phyloP scores from a whole-genome alignment of 345 rosid genomes.

The Camelina laxa region DNA sequence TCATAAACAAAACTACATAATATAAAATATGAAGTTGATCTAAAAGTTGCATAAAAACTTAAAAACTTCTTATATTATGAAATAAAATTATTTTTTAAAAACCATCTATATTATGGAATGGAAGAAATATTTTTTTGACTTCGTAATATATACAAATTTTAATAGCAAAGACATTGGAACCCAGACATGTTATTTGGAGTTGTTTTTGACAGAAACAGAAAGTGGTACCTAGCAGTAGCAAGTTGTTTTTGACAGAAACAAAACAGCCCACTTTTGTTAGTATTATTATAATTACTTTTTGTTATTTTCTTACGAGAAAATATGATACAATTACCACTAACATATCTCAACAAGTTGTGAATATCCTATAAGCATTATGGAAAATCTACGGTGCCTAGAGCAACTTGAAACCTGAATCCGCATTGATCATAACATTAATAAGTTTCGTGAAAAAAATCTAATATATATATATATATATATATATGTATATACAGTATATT shows the following conservation, averaged over 20 bases:
- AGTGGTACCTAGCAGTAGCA: not conserved
- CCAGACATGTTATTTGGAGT: not conserved
- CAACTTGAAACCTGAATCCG: constrained; percentile 18
- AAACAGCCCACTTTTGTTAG: constrained; percentile 15
- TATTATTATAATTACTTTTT: no score
- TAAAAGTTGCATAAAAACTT: no score
- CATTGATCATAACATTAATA: not conserved
- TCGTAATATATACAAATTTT: not conserved
- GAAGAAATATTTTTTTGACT: not conserved
- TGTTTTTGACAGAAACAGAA: not conserved
- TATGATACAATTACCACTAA: not conserved
- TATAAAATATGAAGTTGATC: no score
- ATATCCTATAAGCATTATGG: not conserved
- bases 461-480: no score
- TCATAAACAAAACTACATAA: no score
- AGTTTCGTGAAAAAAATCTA: not conserved
- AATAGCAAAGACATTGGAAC: not conserved
- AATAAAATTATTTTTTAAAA: no score
- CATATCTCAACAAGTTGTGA: not conserved
- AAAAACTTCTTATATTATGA: no score
- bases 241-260: constrained; percentile 29
- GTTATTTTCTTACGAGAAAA: not conserved
- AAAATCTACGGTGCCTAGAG: constrained; percentile 3
- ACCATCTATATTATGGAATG: no score
- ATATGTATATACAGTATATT: no score